Evolutionary conservation across 306 rosid species (phyloP).

Genomic region (Prunus campanulata): DNA sequence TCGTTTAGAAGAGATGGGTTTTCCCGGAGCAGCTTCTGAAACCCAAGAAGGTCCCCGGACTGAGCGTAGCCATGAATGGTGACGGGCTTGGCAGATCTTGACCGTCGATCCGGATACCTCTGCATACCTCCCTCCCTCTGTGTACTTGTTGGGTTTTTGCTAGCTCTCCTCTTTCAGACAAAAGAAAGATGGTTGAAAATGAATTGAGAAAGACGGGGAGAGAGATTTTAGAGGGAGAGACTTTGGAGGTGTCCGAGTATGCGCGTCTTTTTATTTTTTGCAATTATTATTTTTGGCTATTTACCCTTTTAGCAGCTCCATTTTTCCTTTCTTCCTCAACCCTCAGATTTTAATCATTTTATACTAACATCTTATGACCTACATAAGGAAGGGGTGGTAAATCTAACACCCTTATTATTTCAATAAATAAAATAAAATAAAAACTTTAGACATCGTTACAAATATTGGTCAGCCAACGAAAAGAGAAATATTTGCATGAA

Average conservation of each 20-base stretch:
- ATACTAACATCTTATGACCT: no score
- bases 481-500: no score
- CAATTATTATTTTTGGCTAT: conserved; percentile 2
- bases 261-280: not conserved
- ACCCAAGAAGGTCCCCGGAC: conserved; percentile 64
- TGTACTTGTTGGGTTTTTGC: not conserved
- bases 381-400: no score
- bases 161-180: not conserved
- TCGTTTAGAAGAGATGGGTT: conserved; percentile 79
- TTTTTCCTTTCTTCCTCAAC: not conserved
- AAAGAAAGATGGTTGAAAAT: conserved; percentile 6
- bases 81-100: conserved; percentile 63
- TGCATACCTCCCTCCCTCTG: conserved; percentile 39
- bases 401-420: no score
- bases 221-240: conserved; percentile 4
- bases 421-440: no score
- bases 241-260: not conserved
- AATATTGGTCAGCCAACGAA: no score
- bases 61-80: conserved; percentile 78
- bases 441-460: no score
- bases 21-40: conserved; percentile 73
- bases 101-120: conserved; percentile 58
- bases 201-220: not conserved
- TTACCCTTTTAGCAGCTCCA: not conserved
- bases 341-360: no score